A percentile compares a stretch with the other conserved stretches of the same genome.
phyloP scores from a whole-genome alignment of 345 rosid genomes.

The Barbarea vulgaris region DNA sequence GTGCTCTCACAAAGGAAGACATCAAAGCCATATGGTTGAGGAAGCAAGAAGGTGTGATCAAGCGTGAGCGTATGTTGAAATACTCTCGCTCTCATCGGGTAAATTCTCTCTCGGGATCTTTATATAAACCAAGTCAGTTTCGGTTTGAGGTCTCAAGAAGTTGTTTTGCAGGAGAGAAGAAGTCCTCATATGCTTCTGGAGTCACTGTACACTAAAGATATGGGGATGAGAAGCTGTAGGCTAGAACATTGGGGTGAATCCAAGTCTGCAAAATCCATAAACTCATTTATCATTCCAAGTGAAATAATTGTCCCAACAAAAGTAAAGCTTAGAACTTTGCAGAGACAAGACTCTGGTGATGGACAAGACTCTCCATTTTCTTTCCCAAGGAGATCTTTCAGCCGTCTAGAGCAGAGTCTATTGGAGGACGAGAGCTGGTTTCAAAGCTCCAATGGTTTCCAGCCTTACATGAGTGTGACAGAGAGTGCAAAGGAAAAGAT shows the following conservation, averaged over 20 bases:
- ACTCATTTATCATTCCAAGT: slow-evolving; percentile 31
- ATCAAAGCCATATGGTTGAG: slow-evolving; percentile 57
- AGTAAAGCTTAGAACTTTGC: slow-evolving; percentile 32
- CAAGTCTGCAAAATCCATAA: slow-evolving; percentile 35
- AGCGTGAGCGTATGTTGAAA: slow-evolving; percentile 74
- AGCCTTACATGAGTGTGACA: slow-evolving; percentile 71
- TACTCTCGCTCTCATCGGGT: slow-evolving; percentile 84
- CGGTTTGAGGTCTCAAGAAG: neutral
- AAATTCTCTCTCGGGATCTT: slow-evolving; percentile 18
- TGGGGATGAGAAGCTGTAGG: slow-evolving; percentile 43
- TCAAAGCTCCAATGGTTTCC: slow-evolving; percentile 55
- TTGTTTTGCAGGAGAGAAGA: slow-evolving; percentile 63
- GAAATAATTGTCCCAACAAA: slow-evolving; percentile 41
- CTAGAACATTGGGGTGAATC: slow-evolving; percentile 44
- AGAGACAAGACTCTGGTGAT: slow-evolving; percentile 49
- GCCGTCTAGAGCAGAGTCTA: slow-evolving; percentile 42
- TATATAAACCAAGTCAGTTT: neutral
- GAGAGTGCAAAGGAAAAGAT: slow-evolving; percentile 75
- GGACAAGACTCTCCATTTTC: slow-evolving; percentile 54
- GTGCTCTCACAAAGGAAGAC: slow-evolving; percentile 61
- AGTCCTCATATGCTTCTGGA: slow-evolving; percentile 50
- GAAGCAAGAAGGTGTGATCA: slow-evolving; percentile 61
- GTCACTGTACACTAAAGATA: slow-evolving; percentile 43
- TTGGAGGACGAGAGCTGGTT: slow-evolving; percentile 47
- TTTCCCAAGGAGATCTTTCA: slow-evolving; percentile 70